Percentiles rank a stretch among this genome's conserved stretches.
Evolutionary conservation across 2,329 filamentous ascomycete species (phyloP).

Genomic region (Rhynchosporium graminicola): DNA sequence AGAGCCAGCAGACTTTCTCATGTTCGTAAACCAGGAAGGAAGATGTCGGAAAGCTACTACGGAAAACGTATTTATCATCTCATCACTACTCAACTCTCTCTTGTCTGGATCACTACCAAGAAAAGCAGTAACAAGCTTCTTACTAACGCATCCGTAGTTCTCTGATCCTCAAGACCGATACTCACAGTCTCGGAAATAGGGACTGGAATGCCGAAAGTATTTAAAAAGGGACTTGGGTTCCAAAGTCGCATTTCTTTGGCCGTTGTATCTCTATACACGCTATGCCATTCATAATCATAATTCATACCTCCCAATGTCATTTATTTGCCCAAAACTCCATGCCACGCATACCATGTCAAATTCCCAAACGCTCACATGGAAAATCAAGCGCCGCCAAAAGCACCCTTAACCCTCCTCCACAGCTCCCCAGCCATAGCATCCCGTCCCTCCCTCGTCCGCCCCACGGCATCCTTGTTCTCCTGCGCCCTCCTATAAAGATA

Average conservation of each 20-base stretch:
- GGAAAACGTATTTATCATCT: no score
- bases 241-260: no score
- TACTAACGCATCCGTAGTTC: no score
- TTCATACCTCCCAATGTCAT: neutral
- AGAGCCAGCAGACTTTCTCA: no score
- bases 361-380: neutral
- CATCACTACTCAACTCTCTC: no score
- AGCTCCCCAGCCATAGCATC: slow-evolving; percentile 65
- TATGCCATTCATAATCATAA: slow-evolving; percentile 7
- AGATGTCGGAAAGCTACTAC: no score
- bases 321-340: neutral
- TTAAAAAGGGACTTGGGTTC: no score
- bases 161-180: no score
- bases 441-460: slow-evolving; percentile 61
- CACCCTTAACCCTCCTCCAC: slow-evolving; percentile 52
- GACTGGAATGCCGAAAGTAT: no score
- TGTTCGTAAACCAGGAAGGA: no score
- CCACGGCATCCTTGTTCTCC: slow-evolving; percentile 72
- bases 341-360: neutral
- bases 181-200: neutral
- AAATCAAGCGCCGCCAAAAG: slow-evolving; percentile 16
- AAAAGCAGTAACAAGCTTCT: no score
- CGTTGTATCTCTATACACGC: slow-evolving; percentile 1
- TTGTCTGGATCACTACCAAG: no score
- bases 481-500: slow-evolving; percentile 67